Evolutionary conservation across 2,329 filamentous ascomycete species (phyloP), one percentile per base, ranked within the genome.

Genomic region (Fusarium armeniacum): DNA sequence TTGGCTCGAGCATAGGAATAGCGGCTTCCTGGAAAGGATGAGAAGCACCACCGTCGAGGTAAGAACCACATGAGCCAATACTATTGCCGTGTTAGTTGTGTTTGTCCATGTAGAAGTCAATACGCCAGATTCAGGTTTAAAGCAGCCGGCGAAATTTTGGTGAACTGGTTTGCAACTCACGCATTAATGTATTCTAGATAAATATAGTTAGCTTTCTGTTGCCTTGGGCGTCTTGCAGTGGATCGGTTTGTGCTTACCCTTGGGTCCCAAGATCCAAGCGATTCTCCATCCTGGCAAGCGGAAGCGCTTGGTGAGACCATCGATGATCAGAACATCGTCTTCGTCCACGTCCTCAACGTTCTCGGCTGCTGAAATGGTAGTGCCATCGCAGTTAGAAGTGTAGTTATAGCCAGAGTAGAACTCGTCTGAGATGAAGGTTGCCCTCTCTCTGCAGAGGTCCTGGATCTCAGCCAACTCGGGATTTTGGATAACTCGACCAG

Each of bases 341-440:
- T 93, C 87, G 77, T 98, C 89, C 18, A 98, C 94, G 74, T 98
- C 94, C 59, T 93, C 87, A 50, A 98, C 88, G 79, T 98, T 97
- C 76, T 93, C 91, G 7, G 95, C 95, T 11, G 94, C 91, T 16
- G 22, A 28, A 3, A 51, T 15, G 6, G 47, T 50, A 51, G 91
- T 94, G 78, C 98, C 95, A 77, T 98, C 94, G 36, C 36, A 40
- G 12, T 20, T 20, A 13, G n/a, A 20, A 13, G 93, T 97, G 83
- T 98, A 98, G 83, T 97, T 97, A 85, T 98, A 98, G 24, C 94
- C 93, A 13, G 90, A 90, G 83, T 98, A 98, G 85, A 98, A 98
- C 81, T 98, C 95, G 77, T 98, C 95, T 82, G 94, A 93, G 79
- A 98, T 94, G 58, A 98, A 85, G 1, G 95, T 98, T 5, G 94